Base-by-base conservation (phyloP, 352 stramenopile species). In the Elongisporangium anandrum region DNA sequence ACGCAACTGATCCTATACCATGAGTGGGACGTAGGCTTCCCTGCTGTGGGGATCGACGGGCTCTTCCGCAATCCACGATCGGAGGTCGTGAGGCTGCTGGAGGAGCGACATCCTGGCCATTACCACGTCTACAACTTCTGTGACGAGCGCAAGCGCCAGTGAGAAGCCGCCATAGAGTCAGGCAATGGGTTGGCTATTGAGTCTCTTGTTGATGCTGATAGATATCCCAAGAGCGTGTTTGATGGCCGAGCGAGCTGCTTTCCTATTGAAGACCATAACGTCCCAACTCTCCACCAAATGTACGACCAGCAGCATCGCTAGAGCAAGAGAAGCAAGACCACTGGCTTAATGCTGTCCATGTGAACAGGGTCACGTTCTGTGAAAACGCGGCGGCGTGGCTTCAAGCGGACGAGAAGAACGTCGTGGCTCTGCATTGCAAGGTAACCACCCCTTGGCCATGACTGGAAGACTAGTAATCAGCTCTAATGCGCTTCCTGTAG, bases 111-210 rank as follows among this genome's bases (percentile, higher is more conserved):
- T 51, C 39, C 54, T 12, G 67, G 68, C n/a, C 56, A 70, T 20
- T 92, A 88, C 68, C 84, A 87, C 56, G 80, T 92, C 39, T 92
- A 80, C 63, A 92, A 92, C 56, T 92, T 92, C 41, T 92, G 82
- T 52, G 65, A 80, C 55, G 81, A 88, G 52, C 47, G 59, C 7
- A 77, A 68, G 9, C 75, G 81, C 23, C 69, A 72, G 79, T 89
- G n/a, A 20, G 54, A 54, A 10, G 1, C 9, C 19, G 24, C 29
- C 9, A 8, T 15, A 41, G 5, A 15, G 29, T 13, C 29, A 22
- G 39, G 20, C 10, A 54, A 15, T 16, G 4, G 29, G 34, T 10
- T n/a, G 19, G 48, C 4, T 39, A 16, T 53, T 26, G 22, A 21
- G 48, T 54, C 6, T 54, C 19, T 50, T 47, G 16, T 52, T 38